Conservation (phyloP, 371 early-diverging fungal species). For the Rhizopus stolonifer region DNA sequence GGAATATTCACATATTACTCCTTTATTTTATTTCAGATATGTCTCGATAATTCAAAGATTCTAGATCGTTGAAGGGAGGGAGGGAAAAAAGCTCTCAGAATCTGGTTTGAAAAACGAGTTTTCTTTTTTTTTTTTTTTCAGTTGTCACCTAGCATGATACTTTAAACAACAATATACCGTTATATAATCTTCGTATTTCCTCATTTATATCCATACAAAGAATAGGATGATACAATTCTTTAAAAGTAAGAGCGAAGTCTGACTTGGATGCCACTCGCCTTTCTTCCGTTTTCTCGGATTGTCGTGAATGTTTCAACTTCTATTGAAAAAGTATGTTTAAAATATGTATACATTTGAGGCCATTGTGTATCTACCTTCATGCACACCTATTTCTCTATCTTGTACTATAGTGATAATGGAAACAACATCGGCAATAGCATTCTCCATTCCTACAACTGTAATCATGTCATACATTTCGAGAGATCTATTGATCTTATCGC, state of each 20-base stretch:
- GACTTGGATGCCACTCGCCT: constrained; percentile 40
- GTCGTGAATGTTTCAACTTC: constrained; percentile 43
- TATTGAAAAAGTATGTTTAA: background rate
- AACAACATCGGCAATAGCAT: constrained; percentile 40
- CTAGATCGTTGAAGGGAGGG: too few relatives aligned
- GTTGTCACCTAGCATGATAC: too few relatives aligned
- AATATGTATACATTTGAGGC: background rate
- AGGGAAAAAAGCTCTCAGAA: too few relatives aligned
- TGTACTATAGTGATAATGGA: constrained; percentile 39
- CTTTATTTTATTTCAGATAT: too few relatives aligned
- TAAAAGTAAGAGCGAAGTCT: constrained; percentile 25
- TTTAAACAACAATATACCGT: too few relatives aligned
- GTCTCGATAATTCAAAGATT: too few relatives aligned
- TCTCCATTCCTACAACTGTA: constrained; percentile 44
- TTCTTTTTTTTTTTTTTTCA: too few relatives aligned
- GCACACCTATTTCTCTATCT: constrained; percentile 35
- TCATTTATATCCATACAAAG: background rate
- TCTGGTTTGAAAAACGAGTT: too few relatives aligned
- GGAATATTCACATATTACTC: too few relatives aligned
- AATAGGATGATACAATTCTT: background rate
- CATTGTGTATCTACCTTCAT: constrained; percentile 32
- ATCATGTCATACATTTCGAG: constrained; percentile 30
- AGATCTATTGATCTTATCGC: constrained; percentile 33
- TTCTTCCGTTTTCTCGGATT: constrained; percentile 22
- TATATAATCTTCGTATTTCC: too few relatives aligned